A percentile compares a stretch with the other conserved stretches of the same genome.
Evolutionary conservation across 2,329 filamentous ascomycete genomes (phyloP).

Genomic region (Emericellopsis atlantica): DNA sequence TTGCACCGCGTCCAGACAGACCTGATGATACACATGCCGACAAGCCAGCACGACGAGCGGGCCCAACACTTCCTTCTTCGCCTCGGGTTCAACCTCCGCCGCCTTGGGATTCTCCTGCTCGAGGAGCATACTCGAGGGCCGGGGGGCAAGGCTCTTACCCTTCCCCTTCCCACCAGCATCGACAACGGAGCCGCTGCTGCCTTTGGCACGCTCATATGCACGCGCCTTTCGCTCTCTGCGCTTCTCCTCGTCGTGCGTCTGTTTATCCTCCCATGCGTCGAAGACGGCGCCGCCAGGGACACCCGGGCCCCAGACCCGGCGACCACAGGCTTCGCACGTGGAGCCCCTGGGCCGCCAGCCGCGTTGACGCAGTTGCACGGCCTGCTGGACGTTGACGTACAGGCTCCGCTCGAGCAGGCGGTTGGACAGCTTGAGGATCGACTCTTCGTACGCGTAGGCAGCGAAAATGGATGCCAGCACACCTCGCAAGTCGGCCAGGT

Average conservation of each 20-base stretch:
- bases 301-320: constrained; percentile 79
- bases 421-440: constrained; percentile 74
- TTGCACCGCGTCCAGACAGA: constrained; percentile 54
- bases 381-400: constrained; percentile 69
- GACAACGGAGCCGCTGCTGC: constrained; percentile 8
- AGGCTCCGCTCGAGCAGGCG: constrained; percentile 78
- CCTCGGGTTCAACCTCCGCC: constrained; percentile 2
- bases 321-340: constrained; percentile 75
- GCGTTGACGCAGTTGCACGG: constrained; percentile 61
- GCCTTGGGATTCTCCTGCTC: constrained; percentile 9
- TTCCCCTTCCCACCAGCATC: constrained; percentile 18
- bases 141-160: constrained; percentile 22
- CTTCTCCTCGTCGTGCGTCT: constrained; percentile 31
- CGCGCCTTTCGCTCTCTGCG: constrained; percentile 29
- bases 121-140: constrained; percentile 27
- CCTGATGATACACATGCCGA: constrained; percentile 57
- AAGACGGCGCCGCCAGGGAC: constrained; percentile 60
- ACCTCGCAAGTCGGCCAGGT: constrained; percentile 70
- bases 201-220: constrained; percentile 22
- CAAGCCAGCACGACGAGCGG: constrained; percentile 57
- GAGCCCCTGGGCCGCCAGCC: constrained; percentile 86
- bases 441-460: constrained; percentile 90
- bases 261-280: constrained; percentile 64
- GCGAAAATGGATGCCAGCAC: constrained; percentile 86
- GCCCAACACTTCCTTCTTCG: constrained; percentile 27